phyloP scores from a whole-genome alignment of 1,284 basidiomycete genomes.

The Polyporus tsugae region DNA sequence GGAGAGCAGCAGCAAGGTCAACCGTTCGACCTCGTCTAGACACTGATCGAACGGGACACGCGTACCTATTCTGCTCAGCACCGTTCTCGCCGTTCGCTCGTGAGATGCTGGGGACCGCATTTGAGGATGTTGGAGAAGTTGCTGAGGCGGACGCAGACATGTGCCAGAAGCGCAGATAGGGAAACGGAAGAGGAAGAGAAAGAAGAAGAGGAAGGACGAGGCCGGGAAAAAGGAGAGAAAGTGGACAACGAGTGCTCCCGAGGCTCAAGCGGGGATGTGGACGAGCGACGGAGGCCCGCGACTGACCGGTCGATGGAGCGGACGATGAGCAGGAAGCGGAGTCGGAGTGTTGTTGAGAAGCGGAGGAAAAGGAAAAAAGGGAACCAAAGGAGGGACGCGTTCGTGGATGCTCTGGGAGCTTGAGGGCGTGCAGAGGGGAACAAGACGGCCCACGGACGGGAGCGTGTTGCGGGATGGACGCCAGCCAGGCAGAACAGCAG shows the following conservation, averaged over 20 bases:
- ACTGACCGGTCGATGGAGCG: slow-evolving; percentile 32
- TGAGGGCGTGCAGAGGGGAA: slow-evolving; percentile 27
- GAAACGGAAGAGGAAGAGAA: slow-evolving; percentile 14
- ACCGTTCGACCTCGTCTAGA: slow-evolving; percentile 1
- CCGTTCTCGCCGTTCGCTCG: slow-evolving; percentile 59
- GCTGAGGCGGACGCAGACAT: slow-evolving; percentile 46
- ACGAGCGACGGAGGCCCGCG: slow-evolving; percentile 22
- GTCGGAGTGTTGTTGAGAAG: slow-evolving; percentile 26
- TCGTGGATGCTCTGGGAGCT: slow-evolving; percentile 36
- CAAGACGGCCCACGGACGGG: slow-evolving; percentile 33
- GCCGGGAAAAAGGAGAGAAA: slow-evolving; percentile 24
- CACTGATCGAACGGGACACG: slow-evolving; percentile 15
- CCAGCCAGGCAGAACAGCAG: slow-evolving; percentile 40
- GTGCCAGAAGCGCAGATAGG: slow-evolving; percentile 30
- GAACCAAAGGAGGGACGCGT: slow-evolving; percentile 44
- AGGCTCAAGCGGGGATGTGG: slow-evolving; percentile 27
- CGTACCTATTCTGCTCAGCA: slow-evolving; percentile 80
- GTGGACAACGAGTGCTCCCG: slow-evolving; percentile 30
- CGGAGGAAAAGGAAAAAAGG: slow-evolving; percentile 31
- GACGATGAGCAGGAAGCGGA: slow-evolving; percentile 16
- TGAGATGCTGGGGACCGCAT: slow-evolving; percentile 57
- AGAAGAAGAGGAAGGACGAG: slow-evolving; percentile 5
- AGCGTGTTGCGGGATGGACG: slow-evolving; percentile 35
- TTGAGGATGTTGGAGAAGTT: slow-evolving; percentile 48
- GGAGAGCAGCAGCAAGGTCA: slow-evolving; percentile 13